Evolutionary conservation across 306 rosid genomes (phyloP), one percentile per base, ranked within the genome.

Genomic region (Malus sylvestris): DNA sequence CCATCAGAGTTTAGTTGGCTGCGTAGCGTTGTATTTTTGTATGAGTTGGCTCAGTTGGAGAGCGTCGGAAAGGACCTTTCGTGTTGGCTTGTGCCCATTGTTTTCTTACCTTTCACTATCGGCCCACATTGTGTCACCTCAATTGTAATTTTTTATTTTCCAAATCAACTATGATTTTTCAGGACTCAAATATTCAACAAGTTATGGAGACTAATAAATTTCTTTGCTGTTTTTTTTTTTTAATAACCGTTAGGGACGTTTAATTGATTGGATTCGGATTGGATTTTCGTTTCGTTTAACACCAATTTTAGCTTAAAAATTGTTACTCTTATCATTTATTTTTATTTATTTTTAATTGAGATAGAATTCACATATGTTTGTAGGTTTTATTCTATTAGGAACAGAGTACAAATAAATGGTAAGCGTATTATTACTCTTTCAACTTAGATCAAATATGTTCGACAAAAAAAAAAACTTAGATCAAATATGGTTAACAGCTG

Each of bases 301-400:
- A 46, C 3, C 19, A 46, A 46, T 4, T 38, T 38, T 38, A 38
- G 40, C 42, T 38, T 38, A 7, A 38, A 38, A 38, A 7, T 7
- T 38, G 9, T 38, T 38, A 7, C 7, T 38, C 2, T 38, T 38
- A 38, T 38, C 0, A 1, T 38, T 38, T 6, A 35, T 35, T 7
- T 38, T 35, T 35, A 35, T 6, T 35, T 0, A 6, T 7, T 35
- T 38, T 6, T 38, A 38, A 38, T 35, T 1, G 2, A 6, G 2
- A 35, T 6, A 1, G 2, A 35, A 35, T 2, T 35, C 40, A 1
- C 2, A 35, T 6, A 0, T 35, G 2, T 35, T 35, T 35, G 9
- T 35, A 0, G 2, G 0, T 0, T 0, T 0, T 6, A 35, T 2
- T 35, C 9, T 35, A 35, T 35, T 7, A 35, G 2, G 6, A 35